Conservation (phyloP, 1,139 yeast species). For the Sugiyamaella novakii region DNA sequence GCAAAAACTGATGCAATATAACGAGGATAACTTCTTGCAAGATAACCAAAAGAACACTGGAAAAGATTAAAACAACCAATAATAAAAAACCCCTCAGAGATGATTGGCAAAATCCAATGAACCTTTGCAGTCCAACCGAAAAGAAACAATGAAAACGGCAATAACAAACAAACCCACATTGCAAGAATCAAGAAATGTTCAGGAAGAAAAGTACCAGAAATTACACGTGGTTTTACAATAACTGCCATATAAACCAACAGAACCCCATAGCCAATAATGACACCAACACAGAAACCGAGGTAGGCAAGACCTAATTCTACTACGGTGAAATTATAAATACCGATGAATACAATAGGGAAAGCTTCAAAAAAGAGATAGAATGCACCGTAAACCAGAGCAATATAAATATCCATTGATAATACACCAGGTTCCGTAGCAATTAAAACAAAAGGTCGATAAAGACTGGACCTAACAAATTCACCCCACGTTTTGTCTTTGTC, state of each 20-base stretch:
- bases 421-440: conserved; percentile 41
- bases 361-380: conserved; percentile 62
- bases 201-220: conserved; percentile 45
- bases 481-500: conserved; percentile 14
- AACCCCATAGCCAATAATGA: conserved; percentile 33
- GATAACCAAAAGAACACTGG: conserved; percentile 72
- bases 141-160: conserved; percentile 52
- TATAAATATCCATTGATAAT: conserved; percentile 46
- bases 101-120: conserved; percentile 80
- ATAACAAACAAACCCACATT: conserved; percentile 55
- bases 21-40: conserved; percentile 76
- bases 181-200: conserved; percentile 42
- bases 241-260: conserved; percentile 20
- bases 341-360: conserved; percentile 56
- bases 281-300: conserved; percentile 50
- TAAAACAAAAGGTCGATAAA: conserved; percentile 48
- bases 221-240: conserved; percentile 16
- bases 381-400: conserved; percentile 55
- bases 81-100: conserved; percentile 68
- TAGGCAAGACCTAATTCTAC: conserved; percentile 54
- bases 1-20: conserved; percentile 63
- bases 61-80: conserved; percentile 72
- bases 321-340: conserved; percentile 49
- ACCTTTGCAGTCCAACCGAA: conserved; percentile 62
- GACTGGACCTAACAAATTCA: conserved; percentile 47